Evolutionary conservation across 805 yeast species (phyloP).

Genomic region (Starmerella roubikii): DNA sequence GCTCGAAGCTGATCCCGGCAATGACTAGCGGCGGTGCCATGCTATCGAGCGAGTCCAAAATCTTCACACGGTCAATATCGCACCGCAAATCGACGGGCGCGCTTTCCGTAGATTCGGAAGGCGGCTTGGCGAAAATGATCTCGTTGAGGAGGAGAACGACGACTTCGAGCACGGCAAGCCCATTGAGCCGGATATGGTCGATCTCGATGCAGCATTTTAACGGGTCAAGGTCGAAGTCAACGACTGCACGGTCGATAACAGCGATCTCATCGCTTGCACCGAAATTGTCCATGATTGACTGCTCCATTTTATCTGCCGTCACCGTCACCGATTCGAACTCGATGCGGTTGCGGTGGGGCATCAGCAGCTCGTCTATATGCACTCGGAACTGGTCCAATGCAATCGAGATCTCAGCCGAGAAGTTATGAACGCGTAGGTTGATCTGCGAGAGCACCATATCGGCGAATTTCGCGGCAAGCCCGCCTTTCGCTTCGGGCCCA

Average conservation of each 20-base stretch:
- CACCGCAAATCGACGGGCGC: neutral
- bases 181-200: constrained; percentile 7
- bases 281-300: constrained; percentile 1
- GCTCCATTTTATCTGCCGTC: neutral
- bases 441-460: constrained; percentile 29
- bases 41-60: constrained; percentile 7
- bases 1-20: neutral
- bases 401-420: constrained; percentile 1
- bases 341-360: constrained; percentile 6
- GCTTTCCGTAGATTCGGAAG: neutral
- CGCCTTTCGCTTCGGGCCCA: neutral
- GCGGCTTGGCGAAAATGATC: neutral
- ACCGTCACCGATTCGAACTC: constrained; percentile 9
- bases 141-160: constrained; percentile 7
- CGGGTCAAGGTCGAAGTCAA: constrained; percentile 6
- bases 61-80: constrained; percentile 1
- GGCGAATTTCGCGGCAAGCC: constrained; percentile 23
- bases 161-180: constrained; percentile 3
- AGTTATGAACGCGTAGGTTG: constrained; percentile 15
- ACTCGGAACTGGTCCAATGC: constrained; percentile 1
- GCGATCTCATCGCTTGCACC: constrained; percentile 3
- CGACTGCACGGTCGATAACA: constrained; percentile 3
- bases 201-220: constrained; percentile 1
- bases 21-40: neutral
- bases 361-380: constrained; percentile 4